A percentile compares a stretch with the other conserved stretches of the same genome.
phyloP scores from a whole-genome alignment of 208 protist species.

The Crithidia expoeki region DNA sequence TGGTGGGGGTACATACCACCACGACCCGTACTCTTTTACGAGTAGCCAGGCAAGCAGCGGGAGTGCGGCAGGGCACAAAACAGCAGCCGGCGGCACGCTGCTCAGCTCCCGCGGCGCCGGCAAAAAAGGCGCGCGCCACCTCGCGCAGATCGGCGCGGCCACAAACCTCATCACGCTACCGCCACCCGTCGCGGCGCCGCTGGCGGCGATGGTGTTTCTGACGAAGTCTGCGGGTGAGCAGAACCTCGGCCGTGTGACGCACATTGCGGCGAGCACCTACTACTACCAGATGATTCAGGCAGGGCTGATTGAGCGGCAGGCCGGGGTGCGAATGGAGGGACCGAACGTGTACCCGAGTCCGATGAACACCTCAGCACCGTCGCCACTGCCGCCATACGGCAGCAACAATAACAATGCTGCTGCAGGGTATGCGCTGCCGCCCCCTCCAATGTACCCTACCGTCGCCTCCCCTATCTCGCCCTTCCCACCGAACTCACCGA shows the following conservation, averaged over 20 bases:
- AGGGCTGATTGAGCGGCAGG: constrained; percentile 55
- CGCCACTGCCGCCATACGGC: constrained; percentile 22
- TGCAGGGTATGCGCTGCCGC: neutral
- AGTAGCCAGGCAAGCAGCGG: constrained; percentile 32
- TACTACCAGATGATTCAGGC: constrained; percentile 80
- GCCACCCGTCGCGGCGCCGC: constrained; percentile 70
- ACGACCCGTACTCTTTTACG: constrained; percentile 46
- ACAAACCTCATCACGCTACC: constrained; percentile 48
- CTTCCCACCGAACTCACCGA: neutral
- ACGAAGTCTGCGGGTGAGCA: constrained; percentile 89
- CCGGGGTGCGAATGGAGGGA: constrained; percentile 19
- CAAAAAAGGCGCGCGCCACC: constrained; percentile 15
- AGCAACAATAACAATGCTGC: neutral
- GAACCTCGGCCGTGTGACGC: constrained; percentile 77
- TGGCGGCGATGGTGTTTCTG: constrained; percentile 82
- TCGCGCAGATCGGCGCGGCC: constrained; percentile 8
- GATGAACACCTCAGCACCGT: constrained; percentile 4
- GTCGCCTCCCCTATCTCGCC: neutral
- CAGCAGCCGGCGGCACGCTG: constrained; percentile 20
- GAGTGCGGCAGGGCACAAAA: neutral
- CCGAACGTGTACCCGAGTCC: constrained; percentile 14
- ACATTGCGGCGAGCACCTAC: constrained; percentile 84
- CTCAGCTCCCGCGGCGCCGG: constrained; percentile 22
- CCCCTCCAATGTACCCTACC: constrained; percentile 6
- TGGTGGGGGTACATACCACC: constrained; percentile 30